Conservation (phyloP, 2,329 filamentous ascomycete genomes). For the Parascedosporium putredinis region DNA sequence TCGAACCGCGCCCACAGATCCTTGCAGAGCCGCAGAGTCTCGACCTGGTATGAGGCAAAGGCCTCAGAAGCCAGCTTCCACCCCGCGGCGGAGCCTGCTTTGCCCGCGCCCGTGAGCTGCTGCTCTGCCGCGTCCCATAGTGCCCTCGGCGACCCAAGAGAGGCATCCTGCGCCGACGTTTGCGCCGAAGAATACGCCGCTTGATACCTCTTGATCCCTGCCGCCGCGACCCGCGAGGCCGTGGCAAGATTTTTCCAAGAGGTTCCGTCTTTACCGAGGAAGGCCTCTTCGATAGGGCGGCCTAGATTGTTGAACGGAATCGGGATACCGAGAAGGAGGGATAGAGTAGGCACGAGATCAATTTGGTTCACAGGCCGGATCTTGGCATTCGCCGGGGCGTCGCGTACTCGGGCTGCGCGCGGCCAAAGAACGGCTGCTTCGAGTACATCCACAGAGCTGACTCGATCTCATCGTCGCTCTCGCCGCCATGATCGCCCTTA, state of each 20-base stretch:
- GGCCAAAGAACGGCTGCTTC: slow-evolving; percentile 73
- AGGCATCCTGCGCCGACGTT: slow-evolving; percentile 52
- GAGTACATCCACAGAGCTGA: slow-evolving; percentile 98
- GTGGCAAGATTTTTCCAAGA: slow-evolving; percentile 68
- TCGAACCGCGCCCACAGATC: slow-evolving; percentile 89
- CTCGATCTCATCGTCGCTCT: slow-evolving; percentile 92
- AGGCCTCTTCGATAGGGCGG: slow-evolving; percentile 86
- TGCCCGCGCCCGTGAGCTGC: slow-evolving; percentile 24
- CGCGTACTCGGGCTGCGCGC: slow-evolving; percentile 49
- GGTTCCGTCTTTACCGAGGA: slow-evolving; percentile 57
- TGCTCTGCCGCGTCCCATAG: slow-evolving; percentile 38
- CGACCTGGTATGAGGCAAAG: slow-evolving; percentile 64
- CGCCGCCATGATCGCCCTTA: slow-evolving; percentile 96
- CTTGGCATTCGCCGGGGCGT: slow-evolving; percentile 61
- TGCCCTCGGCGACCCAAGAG: slow-evolving; percentile 23
- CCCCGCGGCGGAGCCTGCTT: slow-evolving; percentile 14
- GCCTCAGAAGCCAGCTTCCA: slow-evolving; percentile 39
- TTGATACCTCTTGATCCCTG: slow-evolving; percentile 85
- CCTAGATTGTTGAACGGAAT: slow-evolving; percentile 96
- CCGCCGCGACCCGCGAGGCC: slow-evolving; percentile 67
- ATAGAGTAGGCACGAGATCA: slow-evolving; percentile 85
- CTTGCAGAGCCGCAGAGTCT: slow-evolving; percentile 71
- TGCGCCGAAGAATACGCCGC: slow-evolving; percentile 66
- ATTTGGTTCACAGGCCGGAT: slow-evolving; percentile 73
- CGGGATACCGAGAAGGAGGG: slow-evolving; percentile 77